Evolutionary conservation across 2,329 filamentous ascomycete genomes (phyloP), one percentile per base, ranked within the genome.

Genomic region (Ceratocystis cacaofunesta): DNA sequence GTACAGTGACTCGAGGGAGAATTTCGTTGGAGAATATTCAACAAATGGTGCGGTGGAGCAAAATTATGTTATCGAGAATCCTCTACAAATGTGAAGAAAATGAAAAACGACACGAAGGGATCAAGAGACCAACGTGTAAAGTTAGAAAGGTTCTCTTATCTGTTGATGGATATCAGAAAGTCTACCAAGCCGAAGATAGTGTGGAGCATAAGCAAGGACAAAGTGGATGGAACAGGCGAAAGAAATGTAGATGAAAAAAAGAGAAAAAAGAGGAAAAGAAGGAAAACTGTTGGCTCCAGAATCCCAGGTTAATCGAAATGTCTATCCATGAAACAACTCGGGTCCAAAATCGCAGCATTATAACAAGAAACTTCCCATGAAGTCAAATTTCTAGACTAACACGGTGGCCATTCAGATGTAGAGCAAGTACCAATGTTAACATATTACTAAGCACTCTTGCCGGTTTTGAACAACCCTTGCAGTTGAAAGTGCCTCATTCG

Each of bases 341-440:
- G 25, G 48, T 52, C 10, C 48, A 52, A 17, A 12, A 28, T 52
- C 19, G 25, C n/a, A 15, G 4, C 8, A 52, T 28, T 10, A 6
- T 22, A 52, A 28, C 48, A 52, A 25, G 48, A 25, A 25, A 8
- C 25, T 52, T 25, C 25, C 3, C 17, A 17, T 52, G 10, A 52
- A 52, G 48, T 28, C 8, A 52, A 25, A 22, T 22, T 15, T 28
- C 22, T 22, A 52, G 28, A 58, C 52, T 32, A 58, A 58, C 28
- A 58, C 28, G 55, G 55, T 58, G 55, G 55, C 55, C 55, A 58
- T 58, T 58, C 28, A 58, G 6, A 41, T 36, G 15, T 58, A n/a
- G 55, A 12, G 55, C 55, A 58, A 28, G 55, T 58, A 30, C 28
- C 5, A 22, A 58, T 15, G 10, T 15, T 41, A 0, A 7, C 19